Evolutionary conservation across 495 filamentous ascomycete genomes (phyloP), one percentile per base, ranked within the genome.

Genomic region (Neurospora africana): DNA sequence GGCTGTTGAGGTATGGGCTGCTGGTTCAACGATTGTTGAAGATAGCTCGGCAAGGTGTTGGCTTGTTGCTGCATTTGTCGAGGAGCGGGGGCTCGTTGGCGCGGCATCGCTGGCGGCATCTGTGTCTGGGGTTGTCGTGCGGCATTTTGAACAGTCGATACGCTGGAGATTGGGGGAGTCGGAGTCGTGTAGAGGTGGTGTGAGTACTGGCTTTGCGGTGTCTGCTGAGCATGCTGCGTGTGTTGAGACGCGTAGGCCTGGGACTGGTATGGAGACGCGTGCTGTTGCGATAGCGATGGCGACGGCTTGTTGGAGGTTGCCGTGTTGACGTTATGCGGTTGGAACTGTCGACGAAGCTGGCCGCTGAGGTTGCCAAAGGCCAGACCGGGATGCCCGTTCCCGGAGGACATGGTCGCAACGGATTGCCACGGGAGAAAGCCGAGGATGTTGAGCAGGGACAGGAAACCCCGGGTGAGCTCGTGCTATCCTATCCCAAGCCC

Each of bases 71-170:
- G 80, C 75, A 78, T 78, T 75, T 79, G 78, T 21, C 77, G 76
- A 68, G 82, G 69, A 61, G 81, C 68, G n/a, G 81, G 76, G 47
- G 79, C 71, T 73, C 80, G 72, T 76, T 79, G 75, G 72, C 81
- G 78, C 73, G 83, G 79, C 76, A 83, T 72, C 72, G 77, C 40
- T 40, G 79, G 76, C 21, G 79, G 75, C 37, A 75, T 70, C 74
- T 82, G 81, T 40, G 74, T 61, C 43, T 76, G 76, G 37, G 81
- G 73, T 67, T 81, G 80, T 67, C 83, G 76, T 19, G 80, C 73
- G 71, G 77, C 83, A 83, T 83, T 82, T 71, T 79, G 75, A 70
- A 81, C 73, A 71, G 76, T 80, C 71, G 76, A 75, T 69, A 80
- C 77, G 71, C 75, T 79, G 47, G 79, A 73, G 68, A 83, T 78